Percentiles rank a stretch among this genome's conserved stretches.
phyloP scores from a whole-genome alignment of 2,329 filamentous ascomycete species.

The Hirsutella thompsonii region DNA sequence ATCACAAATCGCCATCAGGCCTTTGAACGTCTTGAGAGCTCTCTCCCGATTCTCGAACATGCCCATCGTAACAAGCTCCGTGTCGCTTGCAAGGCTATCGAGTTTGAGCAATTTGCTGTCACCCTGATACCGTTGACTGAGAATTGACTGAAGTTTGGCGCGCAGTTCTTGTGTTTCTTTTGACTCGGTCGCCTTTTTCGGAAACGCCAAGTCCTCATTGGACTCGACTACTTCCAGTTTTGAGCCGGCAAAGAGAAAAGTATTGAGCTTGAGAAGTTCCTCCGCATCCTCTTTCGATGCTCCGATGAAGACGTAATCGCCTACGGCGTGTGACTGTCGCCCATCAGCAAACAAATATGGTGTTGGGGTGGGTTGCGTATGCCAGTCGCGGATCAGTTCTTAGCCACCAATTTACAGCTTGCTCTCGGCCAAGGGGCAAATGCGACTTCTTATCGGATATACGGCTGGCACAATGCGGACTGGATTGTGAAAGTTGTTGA shows the following conservation, averaged over 20 bases:
- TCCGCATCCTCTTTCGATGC: conserved; percentile 51
- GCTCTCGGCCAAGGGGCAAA: not conserved
- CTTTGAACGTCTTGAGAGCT: conserved; percentile 80
- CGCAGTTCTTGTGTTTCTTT: conserved; percentile 47
- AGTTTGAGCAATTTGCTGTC: conserved; percentile 68
- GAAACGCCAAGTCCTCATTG: conserved; percentile 22
- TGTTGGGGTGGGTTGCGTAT: not conserved
- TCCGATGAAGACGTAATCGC: conserved; percentile 56
- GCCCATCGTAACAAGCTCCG: conserved; percentile 57
- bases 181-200: conserved; percentile 31
- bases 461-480: conserved; percentile 2
- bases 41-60: conserved; percentile 61
- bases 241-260: conserved; percentile 54
- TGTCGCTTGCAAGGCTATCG: conserved; percentile 62
- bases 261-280: conserved; percentile 54
- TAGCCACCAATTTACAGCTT: not conserved
- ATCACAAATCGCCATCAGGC: conserved; percentile 78
- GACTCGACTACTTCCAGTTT: conserved; percentile 41
- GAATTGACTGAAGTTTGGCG: conserved; percentile 54
- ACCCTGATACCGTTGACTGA: conserved; percentile 61
- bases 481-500: conserved; percentile 12
- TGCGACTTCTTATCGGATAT: not conserved
- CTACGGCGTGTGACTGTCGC: conserved; percentile 55
- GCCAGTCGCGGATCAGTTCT: not conserved
- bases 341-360: conserved; percentile 36